Evolutionary conservation across 2,329 filamentous ascomycete genomes (phyloP).

Genomic region (Neonectria punicea): DNA sequence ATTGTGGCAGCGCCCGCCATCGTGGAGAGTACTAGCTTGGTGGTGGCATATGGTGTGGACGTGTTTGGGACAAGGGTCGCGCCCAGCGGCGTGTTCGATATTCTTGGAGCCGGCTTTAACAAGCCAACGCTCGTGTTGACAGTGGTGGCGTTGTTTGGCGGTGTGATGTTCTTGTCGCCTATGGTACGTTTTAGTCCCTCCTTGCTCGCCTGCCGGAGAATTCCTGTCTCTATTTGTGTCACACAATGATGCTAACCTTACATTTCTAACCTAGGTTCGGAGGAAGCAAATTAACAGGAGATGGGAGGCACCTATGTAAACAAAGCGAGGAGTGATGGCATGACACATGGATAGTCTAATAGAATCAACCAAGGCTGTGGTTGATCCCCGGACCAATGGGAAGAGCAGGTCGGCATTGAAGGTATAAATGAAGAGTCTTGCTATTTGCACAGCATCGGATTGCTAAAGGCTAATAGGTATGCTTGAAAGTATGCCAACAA

Average conservation of each 20-base stretch:
- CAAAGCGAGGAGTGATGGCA: constrained; percentile 25
- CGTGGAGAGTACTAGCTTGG: constrained; percentile 90
- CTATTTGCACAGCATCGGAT: too few species aligned
- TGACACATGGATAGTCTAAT: constrained; percentile 32
- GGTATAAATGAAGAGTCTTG: constrained; percentile 35
- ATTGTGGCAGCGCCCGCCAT: constrained; percentile 81
- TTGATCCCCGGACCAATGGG: constrained; percentile 24
- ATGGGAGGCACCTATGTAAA: constrained; percentile 60
- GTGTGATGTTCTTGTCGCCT: constrained; percentile 82
- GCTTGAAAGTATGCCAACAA: too few species aligned
- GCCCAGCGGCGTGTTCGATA: constrained; percentile 92
- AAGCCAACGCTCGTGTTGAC: constrained; percentile 87
- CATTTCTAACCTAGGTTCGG: constrained; percentile 54
- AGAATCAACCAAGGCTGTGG: constrained; percentile 16
- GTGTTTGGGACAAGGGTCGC: constrained; percentile 86
- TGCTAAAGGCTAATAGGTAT: too few species aligned
- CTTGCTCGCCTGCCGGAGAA: background rate
- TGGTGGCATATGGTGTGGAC: constrained; percentile 90
- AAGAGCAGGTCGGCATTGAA: constrained; percentile 25
- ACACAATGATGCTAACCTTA: constrained; percentile 46
- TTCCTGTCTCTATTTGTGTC: background rate
- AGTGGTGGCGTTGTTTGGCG: constrained; percentile 80
- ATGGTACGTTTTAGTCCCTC: constrained; percentile 71
- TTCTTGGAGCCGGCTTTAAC: constrained; percentile 92
- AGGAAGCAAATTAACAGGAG: constrained; percentile 75